These are phyloP conservation scores for Shiraia sp. DNA, from an alignment of 2,329 filamentous ascomycete species.

Conservation along the genomic window DNA sequence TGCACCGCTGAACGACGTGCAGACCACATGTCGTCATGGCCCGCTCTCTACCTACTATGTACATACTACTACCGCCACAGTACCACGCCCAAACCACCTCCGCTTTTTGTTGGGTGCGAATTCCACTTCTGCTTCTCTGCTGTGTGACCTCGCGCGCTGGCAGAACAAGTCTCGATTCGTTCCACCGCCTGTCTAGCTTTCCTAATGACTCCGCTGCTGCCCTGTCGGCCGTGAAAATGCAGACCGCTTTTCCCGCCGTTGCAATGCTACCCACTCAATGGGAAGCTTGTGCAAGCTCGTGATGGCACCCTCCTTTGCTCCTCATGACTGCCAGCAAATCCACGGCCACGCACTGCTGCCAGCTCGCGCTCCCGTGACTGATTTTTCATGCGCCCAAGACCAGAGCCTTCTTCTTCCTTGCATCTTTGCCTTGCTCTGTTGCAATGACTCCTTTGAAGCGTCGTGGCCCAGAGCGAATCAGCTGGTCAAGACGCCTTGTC, in stretches of 20 bases:
- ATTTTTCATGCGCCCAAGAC: conserved; percentile 28
- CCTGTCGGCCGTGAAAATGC: conserved; percentile 3
- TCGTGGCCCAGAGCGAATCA: conserved; percentile 35
- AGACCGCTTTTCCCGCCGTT: conserved; percentile 34
- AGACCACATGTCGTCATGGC: too few species aligned
- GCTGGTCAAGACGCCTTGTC: conserved; percentile 24
- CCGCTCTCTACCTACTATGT: too few species aligned
- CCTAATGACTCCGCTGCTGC: conserved; percentile 4
- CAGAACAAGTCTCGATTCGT: conserved; percentile 1
- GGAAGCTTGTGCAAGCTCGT: conserved; percentile 16
- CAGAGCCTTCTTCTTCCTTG: conserved; percentile 5
- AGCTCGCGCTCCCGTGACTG: conserved; percentile 42
- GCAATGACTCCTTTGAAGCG: conserved; percentile 25
- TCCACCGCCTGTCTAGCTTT: not conserved
- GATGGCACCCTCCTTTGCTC: conserved; percentile 30
- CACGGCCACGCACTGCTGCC: conserved; percentile 31
- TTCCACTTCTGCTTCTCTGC: conserved; percentile 6
- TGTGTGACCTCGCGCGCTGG: conserved; percentile 7
- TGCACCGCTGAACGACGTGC: too few species aligned
- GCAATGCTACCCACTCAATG: conserved; percentile 14
- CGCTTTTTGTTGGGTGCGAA: not conserved
- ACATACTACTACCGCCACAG: too few species aligned
- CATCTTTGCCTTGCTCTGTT: conserved; percentile 6
- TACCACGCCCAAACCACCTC: too few species aligned
- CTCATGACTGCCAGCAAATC: conserved; percentile 17